phyloP scores from a whole-genome alignment of 352 stramenopile species.

The Phytophthora rubi region DNA sequence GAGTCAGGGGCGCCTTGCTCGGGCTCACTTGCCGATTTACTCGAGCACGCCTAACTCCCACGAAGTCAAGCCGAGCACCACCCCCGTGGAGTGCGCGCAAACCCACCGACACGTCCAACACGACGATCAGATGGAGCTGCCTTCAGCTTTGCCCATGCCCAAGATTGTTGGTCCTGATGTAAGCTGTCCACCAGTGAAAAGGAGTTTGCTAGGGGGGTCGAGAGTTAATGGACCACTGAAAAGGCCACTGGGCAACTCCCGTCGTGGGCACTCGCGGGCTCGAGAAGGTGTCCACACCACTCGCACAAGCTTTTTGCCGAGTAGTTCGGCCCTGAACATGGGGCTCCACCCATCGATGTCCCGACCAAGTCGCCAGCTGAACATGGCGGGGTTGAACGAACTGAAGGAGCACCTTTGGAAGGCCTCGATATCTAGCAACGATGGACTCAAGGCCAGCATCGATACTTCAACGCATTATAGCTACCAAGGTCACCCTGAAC shows the following conservation, averaged over 20 bases:
- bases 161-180: slow-evolving; percentile 20
- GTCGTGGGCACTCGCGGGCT: slow-evolving; percentile 3
- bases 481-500: slow-evolving; percentile 5
- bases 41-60: no score
- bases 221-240: not conserved
- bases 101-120: slow-evolving; percentile 13
- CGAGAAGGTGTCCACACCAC: not conserved
- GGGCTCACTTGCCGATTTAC: no score
- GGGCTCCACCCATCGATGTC: slow-evolving; percentile 24
- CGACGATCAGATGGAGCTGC: not conserved
- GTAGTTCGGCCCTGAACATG: slow-evolving; percentile 9
- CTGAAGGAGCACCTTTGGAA: slow-evolving; percentile 48
- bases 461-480: no score
- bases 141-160: slow-evolving; percentile 20
- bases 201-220: slow-evolving; percentile 15
- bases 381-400: slow-evolving; percentile 41
- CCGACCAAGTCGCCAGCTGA: slow-evolving; percentile 34
- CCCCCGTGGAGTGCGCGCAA: slow-evolving; percentile 32
- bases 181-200: slow-evolving; percentile 11
- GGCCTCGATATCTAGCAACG: slow-evolving; percentile 26
- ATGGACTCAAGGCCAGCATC: no score
- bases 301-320: slow-evolving; percentile 43
- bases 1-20: no score
- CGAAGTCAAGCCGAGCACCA: slow-evolving; percentile 5
- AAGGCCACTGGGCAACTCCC: slow-evolving; percentile 3